phyloP scores from a whole-genome alignment of 495 filamentous ascomycete genomes.

The Aspergillus sclerotiicarbonarius region DNA sequence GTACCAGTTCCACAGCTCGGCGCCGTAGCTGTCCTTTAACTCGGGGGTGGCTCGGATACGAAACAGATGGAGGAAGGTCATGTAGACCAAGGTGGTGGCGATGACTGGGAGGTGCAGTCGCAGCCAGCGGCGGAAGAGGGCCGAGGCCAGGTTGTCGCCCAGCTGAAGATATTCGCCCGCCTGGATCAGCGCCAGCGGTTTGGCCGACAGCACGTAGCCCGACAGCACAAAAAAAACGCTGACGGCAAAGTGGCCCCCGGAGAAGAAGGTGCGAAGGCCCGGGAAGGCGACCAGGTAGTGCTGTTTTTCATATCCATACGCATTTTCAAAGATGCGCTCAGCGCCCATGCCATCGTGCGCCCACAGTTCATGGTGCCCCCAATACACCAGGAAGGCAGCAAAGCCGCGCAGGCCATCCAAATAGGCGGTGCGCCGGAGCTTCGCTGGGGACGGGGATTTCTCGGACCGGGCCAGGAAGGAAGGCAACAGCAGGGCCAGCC shows the following conservation, averaged over 20 bases:
- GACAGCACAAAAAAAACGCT: constrained; percentile 60
- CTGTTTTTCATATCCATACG: constrained; percentile 27
- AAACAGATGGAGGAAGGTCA: constrained; percentile 51
- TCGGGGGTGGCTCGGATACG: constrained; percentile 38
- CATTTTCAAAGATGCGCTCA: constrained; percentile 27
- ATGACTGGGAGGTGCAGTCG: constrained; percentile 46
- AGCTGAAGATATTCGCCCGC: constrained; percentile 36
- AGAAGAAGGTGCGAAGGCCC: constrained; percentile 38
- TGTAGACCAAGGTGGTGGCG: constrained; percentile 45
- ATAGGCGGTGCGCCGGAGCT: constrained; percentile 42
- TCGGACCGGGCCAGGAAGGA: not conserved
- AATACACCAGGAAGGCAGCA: constrained; percentile 53
- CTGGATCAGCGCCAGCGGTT: constrained; percentile 50
- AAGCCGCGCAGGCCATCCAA: constrained; percentile 54
- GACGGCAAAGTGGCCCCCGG: constrained; percentile 53
- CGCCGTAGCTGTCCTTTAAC: constrained; percentile 34
- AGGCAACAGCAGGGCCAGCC: not conserved
- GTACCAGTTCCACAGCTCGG: constrained; percentile 56
- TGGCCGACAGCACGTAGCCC: constrained; percentile 54
- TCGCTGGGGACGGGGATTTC: not conserved
- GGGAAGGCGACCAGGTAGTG: constrained; percentile 40
- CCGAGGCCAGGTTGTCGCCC: constrained; percentile 36
- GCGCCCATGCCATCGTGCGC: constrained; percentile 25
- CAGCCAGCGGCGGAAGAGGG: constrained; percentile 47
- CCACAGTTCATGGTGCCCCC: constrained; percentile 36